These are phyloP conservation scores for Neurospora sp. DNA, from an alignment of 495 filamentous ascomycete genomes.

Conservation along the genomic window DNA sequence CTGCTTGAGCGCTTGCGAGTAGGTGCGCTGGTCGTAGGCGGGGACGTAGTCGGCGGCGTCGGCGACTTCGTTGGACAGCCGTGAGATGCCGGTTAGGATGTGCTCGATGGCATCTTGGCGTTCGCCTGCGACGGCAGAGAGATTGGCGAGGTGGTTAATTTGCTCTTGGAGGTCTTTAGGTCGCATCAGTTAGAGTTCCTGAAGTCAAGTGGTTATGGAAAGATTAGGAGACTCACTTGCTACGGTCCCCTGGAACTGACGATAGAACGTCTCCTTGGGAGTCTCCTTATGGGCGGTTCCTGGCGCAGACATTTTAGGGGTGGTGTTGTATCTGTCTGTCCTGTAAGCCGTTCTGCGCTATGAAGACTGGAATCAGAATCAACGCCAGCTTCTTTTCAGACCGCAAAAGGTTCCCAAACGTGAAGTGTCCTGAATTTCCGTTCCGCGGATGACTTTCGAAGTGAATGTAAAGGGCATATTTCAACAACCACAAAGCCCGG, in stretches of 20 bases:
- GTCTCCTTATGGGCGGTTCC: constrained; percentile 17
- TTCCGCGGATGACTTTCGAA: neutral
- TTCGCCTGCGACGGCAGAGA: constrained; percentile 31
- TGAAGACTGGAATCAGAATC: neutral
- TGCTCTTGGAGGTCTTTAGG: constrained; percentile 31
- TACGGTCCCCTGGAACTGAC: constrained; percentile 65
- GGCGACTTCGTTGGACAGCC: constrained; percentile 32
- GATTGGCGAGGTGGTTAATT: constrained; percentile 25
- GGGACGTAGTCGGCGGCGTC: constrained; percentile 35
- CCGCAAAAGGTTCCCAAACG: neutral
- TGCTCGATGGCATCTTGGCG: constrained; percentile 37
- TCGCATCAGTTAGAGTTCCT: neutral
- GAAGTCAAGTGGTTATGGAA: neutral
- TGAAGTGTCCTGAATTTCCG: neutral
- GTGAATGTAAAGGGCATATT: neutral
- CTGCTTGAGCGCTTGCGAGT: constrained; percentile 32
- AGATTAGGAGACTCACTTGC: constrained; percentile 38
- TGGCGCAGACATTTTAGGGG: neutral
- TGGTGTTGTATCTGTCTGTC: neutral
- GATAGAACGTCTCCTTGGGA: constrained; percentile 67
- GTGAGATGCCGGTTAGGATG: constrained; percentile 33
- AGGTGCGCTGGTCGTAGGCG: constrained; percentile 36
- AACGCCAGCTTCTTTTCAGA: neutral
- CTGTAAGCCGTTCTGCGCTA: neutral
- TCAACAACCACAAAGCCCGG: neutral